Evolutionary conservation across 345 rosid genomes (phyloP).

Genomic region (Pseudoturritis turrita): DNA sequence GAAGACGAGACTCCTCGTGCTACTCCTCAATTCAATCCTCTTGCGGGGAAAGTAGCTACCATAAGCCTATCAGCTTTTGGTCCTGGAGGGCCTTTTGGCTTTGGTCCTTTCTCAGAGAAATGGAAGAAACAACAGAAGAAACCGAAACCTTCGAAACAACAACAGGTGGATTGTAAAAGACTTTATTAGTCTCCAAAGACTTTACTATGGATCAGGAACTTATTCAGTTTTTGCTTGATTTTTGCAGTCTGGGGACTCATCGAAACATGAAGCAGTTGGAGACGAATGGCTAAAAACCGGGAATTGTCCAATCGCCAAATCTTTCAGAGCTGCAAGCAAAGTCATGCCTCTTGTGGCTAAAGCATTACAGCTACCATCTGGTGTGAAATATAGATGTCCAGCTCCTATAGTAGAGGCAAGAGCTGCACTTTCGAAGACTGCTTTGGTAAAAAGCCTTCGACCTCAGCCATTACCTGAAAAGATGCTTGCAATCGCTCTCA

Average conservation of each 20-base stretch:
- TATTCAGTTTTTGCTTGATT: background rate
- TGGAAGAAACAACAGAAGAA: conserved; percentile 64
- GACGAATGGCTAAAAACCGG: conserved; percentile 78
- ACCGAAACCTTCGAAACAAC: conserved; percentile 47
- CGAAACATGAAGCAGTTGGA: conserved; percentile 65
- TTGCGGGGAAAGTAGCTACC: conserved; percentile 63
- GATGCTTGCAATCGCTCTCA: conserved; percentile 66
- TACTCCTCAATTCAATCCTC: conserved; percentile 61
- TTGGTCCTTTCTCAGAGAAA: conserved; percentile 59
- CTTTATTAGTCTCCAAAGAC: background rate
- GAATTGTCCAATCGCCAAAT: conserved; percentile 86
- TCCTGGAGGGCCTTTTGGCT: conserved; percentile 71
- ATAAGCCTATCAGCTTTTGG: conserved; percentile 82
- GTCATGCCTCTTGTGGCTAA: conserved; percentile 72
- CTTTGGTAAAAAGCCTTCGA: conserved; percentile 62
- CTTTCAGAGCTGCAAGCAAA: conserved; percentile 64
- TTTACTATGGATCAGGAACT: background rate
- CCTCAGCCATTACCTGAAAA: conserved; percentile 90
- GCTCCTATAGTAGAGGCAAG: conserved; percentile 79
- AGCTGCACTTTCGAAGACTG: conserved; percentile 75
- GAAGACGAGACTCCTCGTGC: conserved; percentile 32
- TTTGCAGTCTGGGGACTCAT: conserved; percentile 47
- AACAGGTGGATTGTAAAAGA: conserved; percentile 45
- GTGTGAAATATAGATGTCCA: conserved; percentile 67
- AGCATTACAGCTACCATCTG: conserved; percentile 59